Base-by-base conservation (phyloP, 306 rosid species). In the Prunus mira region DNA sequence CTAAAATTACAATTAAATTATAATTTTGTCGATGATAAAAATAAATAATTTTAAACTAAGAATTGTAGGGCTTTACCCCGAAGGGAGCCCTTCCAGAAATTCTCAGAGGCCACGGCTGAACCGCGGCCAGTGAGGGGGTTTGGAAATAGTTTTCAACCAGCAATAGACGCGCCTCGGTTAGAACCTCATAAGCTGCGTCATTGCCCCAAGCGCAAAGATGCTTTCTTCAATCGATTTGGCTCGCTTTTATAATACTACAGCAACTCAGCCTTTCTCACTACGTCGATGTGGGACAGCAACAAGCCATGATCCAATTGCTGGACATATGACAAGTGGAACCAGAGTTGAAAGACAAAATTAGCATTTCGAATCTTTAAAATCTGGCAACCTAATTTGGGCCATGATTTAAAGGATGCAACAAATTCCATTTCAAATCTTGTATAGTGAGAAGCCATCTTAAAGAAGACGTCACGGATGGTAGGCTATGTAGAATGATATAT, bases 61-160 rank as follows among this genome's bases (percentile, higher is more conserved):
- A 43, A 7, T 67, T 74, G 71, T 80, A 74, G 79, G 79, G 71
- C 79, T n/a, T 80, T 58, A 58, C 71, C 79, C 82, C 63, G 0
- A 27, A 49, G 83, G 79, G 65, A 80, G 79, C 83, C 75, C 83
- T 80, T 80, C 62, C 71, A 80, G 83, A 80, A 80, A 80, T 80
- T 80, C 83, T 80, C 62, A 18, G 7, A 6, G 62, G 62, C 62
- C 79, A 7, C 6, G 56, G 83, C 2, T 1, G 11, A 73, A 67
- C 83, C 83, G 54, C 58, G 83, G 74, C 80, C 56, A 12, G 17
- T 12, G 43, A 38, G 43, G 72, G 28, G 55, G 24, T 74, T 75
- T 65, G 79, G 28, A 65, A 75, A 51, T 75, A 75, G 65, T 75
- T 75, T 75, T 75, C 72, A 75, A 75, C 79, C 72, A 76, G 73